Evolutionary conservation across 352 stramenopile species (phyloP).

Genomic region (Phytophthora quininea): DNA sequence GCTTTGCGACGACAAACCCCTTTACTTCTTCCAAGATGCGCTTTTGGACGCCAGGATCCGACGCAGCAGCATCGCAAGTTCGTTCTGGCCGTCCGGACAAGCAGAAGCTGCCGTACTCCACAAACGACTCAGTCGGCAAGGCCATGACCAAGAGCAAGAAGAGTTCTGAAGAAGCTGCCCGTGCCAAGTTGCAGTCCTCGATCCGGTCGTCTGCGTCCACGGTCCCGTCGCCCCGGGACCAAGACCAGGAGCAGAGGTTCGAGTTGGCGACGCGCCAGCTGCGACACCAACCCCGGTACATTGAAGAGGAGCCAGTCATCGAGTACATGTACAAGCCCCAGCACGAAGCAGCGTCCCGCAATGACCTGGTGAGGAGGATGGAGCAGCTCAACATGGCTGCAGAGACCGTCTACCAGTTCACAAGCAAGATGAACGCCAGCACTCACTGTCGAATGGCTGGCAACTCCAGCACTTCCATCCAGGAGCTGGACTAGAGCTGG

Average conservation of each 20-base stretch:
- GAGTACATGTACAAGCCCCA: constrained; percentile 14
- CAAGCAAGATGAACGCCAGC: constrained; percentile 47
- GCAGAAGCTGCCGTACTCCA: not conserved
- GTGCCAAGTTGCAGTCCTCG: constrained; percentile 22
- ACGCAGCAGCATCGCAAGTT: constrained; percentile 12
- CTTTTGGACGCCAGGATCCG: constrained; percentile 22
- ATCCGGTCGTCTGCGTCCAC: constrained; percentile 26
- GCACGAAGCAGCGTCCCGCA: constrained; percentile 4
- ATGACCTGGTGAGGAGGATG: constrained; percentile 56
- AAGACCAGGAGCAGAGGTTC: constrained; percentile 20
- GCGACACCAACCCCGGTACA: constrained; percentile 24
- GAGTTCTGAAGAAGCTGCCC: constrained; percentile 9
- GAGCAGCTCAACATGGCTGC: constrained; percentile 58
- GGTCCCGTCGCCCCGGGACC: constrained; percentile 19
- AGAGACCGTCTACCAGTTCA: constrained; percentile 65
- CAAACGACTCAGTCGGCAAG: constrained; percentile 12
- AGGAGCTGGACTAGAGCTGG: constrained; percentile 30
- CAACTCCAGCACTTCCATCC: constrained; percentile 23
- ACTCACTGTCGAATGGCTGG: constrained; percentile 15
- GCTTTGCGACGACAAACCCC: constrained; percentile 3
- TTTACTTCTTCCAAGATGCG: constrained; percentile 14
- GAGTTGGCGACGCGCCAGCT: constrained; percentile 23
- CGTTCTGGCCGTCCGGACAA: constrained; percentile 1
- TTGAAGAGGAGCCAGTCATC: constrained; percentile 20
- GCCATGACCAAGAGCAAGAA: constrained; percentile 10